A percentile compares a stretch with the other conserved stretches of the same genome.
Evolutionary conservation across 2,329 filamentous ascomycete species (phyloP).

Genomic region (Lachnellula occidentalis): DNA sequence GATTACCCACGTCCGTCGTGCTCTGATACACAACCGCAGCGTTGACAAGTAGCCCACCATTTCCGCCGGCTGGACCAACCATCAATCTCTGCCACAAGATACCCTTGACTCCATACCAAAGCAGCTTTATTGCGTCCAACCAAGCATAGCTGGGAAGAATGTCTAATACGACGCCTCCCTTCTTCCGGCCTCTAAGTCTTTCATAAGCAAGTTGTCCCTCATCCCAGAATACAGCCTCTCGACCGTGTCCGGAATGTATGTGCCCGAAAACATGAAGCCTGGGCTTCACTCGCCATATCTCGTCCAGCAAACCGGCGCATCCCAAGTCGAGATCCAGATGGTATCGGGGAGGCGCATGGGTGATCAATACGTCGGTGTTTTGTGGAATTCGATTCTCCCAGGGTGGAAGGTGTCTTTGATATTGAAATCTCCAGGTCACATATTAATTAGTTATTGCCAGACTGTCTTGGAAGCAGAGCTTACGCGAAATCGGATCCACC

Average conservation of each 20-base stretch:
- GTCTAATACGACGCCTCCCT: slow-evolving; percentile 32
- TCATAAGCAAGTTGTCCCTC: slow-evolving; percentile 42
- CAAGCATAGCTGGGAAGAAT: slow-evolving; percentile 34
- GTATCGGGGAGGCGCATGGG: slow-evolving; percentile 58
- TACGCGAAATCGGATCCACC: slow-evolving; percentile 64
- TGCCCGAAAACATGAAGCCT: slow-evolving; percentile 62
- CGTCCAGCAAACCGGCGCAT: slow-evolving; percentile 51
- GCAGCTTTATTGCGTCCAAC: slow-evolving; percentile 45
- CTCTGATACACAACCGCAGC: slow-evolving; percentile 48
- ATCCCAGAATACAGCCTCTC: slow-evolving; percentile 57
- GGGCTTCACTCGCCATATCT: slow-evolving; percentile 55
- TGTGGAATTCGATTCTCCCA: slow-evolving; percentile 56
- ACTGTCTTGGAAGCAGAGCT: slow-evolving; percentile 3
- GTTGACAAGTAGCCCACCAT: slow-evolving; percentile 53
- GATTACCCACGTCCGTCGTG: slow-evolving; percentile 43
- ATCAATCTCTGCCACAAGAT: slow-evolving; percentile 53
- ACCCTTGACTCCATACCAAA: slow-evolving; percentile 47
- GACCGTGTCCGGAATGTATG: slow-evolving; percentile 57
- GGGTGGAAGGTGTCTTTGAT: slow-evolving; percentile 49
- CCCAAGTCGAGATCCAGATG: slow-evolving; percentile 50
- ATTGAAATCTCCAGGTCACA: slow-evolving; percentile 47
- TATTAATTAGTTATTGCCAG: neutral
- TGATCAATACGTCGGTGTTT: slow-evolving; percentile 58
- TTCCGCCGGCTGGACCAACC: slow-evolving; percentile 45
- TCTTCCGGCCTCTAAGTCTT: slow-evolving; percentile 27